phyloP scores from a whole-genome alignment of 805 yeast species.

The Pichia insulana region DNA sequence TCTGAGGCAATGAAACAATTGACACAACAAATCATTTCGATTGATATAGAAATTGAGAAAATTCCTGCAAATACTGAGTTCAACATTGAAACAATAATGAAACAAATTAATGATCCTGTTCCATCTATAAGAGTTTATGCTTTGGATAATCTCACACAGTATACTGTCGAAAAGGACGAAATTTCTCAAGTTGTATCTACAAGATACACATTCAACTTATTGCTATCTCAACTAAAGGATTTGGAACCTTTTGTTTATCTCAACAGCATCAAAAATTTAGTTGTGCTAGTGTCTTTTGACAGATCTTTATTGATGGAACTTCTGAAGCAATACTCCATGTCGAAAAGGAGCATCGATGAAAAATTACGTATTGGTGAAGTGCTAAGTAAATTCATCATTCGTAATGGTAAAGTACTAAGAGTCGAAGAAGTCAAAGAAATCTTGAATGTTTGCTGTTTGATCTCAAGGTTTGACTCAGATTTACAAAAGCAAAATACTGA shows the following conservation, averaged over 20 bases:
- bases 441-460: conserved; percentile 33
- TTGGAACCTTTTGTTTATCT: conserved; percentile 82
- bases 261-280: conserved; percentile 75
- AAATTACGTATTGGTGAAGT: conserved; percentile 81
- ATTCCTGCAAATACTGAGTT: conserved; percentile 26
- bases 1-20: conserved; percentile 4
- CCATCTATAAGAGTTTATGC: conserved; percentile 89
- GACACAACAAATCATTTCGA: conserved; percentile 1
- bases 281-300: conserved; percentile 43
- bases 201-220: conserved; percentile 51
- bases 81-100: conserved; percentile 50
- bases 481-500: not conserved
- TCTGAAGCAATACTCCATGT: conserved; percentile 10
- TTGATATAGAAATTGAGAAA: not conserved
- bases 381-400: conserved; percentile 47
- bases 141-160: conserved; percentile 48
- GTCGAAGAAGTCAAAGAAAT: conserved; percentile 34
- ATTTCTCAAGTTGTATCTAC: conserved; percentile 15
- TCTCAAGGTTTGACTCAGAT: conserved; percentile 1
- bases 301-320: conserved; percentile 8
- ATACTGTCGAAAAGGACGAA: conserved; percentile 20
- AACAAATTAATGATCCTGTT: conserved; percentile 63
- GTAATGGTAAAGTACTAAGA: conserved; percentile 38
- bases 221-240: conserved; percentile 58
- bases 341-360: conserved; percentile 41